phyloP scores from a whole-genome alignment of 768 basidiomycete species.

The Peribolospora kevripleyi region DNA sequence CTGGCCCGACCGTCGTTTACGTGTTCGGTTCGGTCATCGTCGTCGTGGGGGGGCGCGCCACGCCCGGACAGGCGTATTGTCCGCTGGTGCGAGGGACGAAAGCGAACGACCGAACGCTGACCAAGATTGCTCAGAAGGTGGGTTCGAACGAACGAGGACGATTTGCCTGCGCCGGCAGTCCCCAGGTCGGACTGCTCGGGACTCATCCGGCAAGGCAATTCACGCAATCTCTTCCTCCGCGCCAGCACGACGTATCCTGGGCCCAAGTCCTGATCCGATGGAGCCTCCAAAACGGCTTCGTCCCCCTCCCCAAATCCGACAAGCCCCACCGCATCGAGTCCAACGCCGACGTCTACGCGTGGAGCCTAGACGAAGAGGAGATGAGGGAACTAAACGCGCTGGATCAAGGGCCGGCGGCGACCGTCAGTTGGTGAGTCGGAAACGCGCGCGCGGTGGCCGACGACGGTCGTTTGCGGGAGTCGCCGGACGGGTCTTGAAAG shows the following conservation, averaged over 20 bases:
- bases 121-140: constrained; percentile 37
- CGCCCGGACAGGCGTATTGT: constrained; percentile 31
- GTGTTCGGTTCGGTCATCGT: too few species aligned
- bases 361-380: constrained; percentile 19
- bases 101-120: constrained; percentile 27
- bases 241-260: not conserved
- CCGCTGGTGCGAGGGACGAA: constrained; percentile 35
- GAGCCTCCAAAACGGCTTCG: constrained; percentile 44
- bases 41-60: too few species aligned
- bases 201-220: too few species aligned
- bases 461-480: too few species aligned
- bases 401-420: constrained; percentile 6
- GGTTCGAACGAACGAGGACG: not conserved
- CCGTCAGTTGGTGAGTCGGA: too few species aligned
- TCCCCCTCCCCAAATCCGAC: constrained; percentile 24
- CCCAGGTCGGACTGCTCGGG: too few species aligned
- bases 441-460: too few species aligned
- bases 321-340: constrained; percentile 19
- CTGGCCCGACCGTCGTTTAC: too few species aligned
- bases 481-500: too few species aligned
- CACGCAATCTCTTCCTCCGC: too few species aligned
- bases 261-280: constrained; percentile 56
- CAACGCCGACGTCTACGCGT: constrained; percentile 23
- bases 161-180: too few species aligned
- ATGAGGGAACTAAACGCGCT: constrained; percentile 19